A percentile compares a stretch with the other conserved stretches of the same genome.
phyloP scores from a whole-genome alignment of 805 yeast species.

The Debaryomyces prosopidis region DNA sequence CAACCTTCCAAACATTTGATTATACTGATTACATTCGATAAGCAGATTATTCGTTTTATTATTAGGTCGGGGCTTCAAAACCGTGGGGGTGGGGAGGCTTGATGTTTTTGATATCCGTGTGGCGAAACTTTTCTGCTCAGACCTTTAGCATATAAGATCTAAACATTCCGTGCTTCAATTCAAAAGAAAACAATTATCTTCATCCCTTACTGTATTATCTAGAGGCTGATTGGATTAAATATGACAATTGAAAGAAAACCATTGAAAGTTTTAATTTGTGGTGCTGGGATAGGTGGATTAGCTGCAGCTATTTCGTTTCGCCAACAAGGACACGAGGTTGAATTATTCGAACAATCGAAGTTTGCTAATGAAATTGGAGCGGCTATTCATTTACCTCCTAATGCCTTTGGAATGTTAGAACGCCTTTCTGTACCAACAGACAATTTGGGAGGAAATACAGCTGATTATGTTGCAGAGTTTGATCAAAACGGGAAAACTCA shows the following conservation, averaged over 20 bases:
- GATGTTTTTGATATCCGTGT: too few species aligned
- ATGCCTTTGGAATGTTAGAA: conserved; percentile 1
- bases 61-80: too few species aligned
- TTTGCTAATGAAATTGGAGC: conserved; percentile 2
- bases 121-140: too few species aligned
- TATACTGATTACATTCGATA: too few species aligned
- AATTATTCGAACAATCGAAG: neutral
- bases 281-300: conserved; percentile 28
- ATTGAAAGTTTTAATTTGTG: conserved; percentile 21
- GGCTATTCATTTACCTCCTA: conserved; percentile 2
- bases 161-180: too few species aligned
- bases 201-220: too few species aligned
- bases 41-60: too few species aligned
- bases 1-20: too few species aligned
- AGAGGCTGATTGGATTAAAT: too few species aligned
- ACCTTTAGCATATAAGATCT: too few species aligned
- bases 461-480: neutral
- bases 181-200: too few species aligned
- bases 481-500: neutral
- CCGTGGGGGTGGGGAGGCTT: too few species aligned
- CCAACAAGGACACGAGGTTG: conserved; percentile 9
- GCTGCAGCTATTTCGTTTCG: conserved; percentile 23
- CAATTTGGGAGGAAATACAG: neutral
- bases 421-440: neutral
- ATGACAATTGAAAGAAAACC: conserved; percentile 11